Percentiles rank a stretch among this genome's conserved stretches.
Evolutionary conservation across 192 early-diverging fungal species (phyloP).

Genomic region (Coemansia sp.): DNA sequence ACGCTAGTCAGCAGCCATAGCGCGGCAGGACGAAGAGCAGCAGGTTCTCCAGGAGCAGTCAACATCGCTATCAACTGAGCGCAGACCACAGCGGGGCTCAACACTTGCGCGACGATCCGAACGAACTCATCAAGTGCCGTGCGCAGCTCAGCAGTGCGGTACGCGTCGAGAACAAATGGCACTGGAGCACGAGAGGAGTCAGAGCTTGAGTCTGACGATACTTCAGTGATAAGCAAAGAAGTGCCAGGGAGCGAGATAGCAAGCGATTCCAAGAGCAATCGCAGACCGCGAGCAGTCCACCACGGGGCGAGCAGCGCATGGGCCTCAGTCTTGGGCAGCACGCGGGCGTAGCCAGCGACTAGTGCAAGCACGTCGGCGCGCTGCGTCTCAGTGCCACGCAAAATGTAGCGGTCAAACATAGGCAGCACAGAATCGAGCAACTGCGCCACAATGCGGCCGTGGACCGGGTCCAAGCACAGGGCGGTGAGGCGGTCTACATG

Average conservation of each 20-base stretch:
- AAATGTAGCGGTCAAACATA: slow-evolving; percentile 30
- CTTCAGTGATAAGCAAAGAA: slow-evolving; percentile 30
- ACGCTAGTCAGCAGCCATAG: slow-evolving; percentile 36
- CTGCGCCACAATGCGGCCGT: not conserved
- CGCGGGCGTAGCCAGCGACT: slow-evolving; percentile 16
- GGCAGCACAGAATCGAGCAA: slow-evolving; percentile 15
- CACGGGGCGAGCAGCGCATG: slow-evolving; percentile 18
- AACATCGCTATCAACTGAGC: slow-evolving; percentile 27
- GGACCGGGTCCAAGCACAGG: not conserved
- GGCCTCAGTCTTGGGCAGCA: slow-evolving; percentile 15
- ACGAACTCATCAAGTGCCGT: slow-evolving; percentile 30
- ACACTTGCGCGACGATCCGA: not conserved
- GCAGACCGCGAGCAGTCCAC: slow-evolving; percentile 37
- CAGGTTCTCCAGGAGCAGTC: not conserved
- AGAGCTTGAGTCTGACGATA: not conserved
- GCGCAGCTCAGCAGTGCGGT: slow-evolving; percentile 11
- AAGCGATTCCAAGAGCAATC: slow-evolving; percentile 25
- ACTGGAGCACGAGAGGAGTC: not conserved
- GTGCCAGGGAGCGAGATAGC: slow-evolving; percentile 36
- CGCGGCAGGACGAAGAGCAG: slow-evolving; percentile 1
- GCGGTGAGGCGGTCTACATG: slow-evolving; percentile 6
- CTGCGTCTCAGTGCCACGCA: slow-evolving; percentile 19
- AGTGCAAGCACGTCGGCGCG: slow-evolving; percentile 28
- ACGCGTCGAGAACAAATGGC: slow-evolving; percentile 27
- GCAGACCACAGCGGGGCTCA: slow-evolving; percentile 13